Percentiles rank a stretch among this genome's conserved stretches.
phyloP scores from a whole-genome alignment of 768 basidiomycete genomes.

The Agaricus bisporus region DNA sequence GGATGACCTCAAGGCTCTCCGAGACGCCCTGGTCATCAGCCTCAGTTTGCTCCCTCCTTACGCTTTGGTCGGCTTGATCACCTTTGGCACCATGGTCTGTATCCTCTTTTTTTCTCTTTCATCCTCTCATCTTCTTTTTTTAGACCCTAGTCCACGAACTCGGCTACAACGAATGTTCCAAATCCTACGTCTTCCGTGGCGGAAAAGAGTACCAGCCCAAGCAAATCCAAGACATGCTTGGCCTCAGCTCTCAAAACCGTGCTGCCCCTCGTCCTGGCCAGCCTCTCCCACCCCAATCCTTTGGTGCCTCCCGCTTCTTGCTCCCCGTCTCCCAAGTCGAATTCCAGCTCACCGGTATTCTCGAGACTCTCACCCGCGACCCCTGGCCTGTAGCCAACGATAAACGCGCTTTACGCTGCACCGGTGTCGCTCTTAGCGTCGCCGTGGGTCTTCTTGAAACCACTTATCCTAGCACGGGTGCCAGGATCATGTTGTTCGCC shows the following conservation, averaged over 20 bases:
- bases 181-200: constrained; percentile 98
- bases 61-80: constrained; percentile 93
- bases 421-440: constrained; percentile 90
- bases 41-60: constrained; percentile 89
- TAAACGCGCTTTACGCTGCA: constrained; percentile 88
- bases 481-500: constrained; percentile 91
- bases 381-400: constrained; percentile 98
- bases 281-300: constrained; percentile 71
- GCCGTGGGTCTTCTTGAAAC: constrained; percentile 92
- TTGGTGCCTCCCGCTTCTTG: constrained; percentile 87
- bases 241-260: constrained; percentile 70
- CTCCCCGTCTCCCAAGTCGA: constrained; percentile 90
- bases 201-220: constrained; percentile 95
- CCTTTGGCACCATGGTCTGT: constrained; percentile 93
- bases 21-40: constrained; percentile 92
- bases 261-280: constrained; percentile 86
- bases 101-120: neutral
- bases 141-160: constrained; percentile 98
- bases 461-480: constrained; percentile 94
- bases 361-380: constrained; percentile 83
- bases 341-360: constrained; percentile 90
- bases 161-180: constrained; percentile 92
- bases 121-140: neutral
- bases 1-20: constrained; percentile 91
- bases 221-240: constrained; percentile 98